Percentiles rank a stretch among this genome's conserved stretches.
Conservation (phyloP, 257 asterid genomes). For the Scutellaria barbata region DNA sequence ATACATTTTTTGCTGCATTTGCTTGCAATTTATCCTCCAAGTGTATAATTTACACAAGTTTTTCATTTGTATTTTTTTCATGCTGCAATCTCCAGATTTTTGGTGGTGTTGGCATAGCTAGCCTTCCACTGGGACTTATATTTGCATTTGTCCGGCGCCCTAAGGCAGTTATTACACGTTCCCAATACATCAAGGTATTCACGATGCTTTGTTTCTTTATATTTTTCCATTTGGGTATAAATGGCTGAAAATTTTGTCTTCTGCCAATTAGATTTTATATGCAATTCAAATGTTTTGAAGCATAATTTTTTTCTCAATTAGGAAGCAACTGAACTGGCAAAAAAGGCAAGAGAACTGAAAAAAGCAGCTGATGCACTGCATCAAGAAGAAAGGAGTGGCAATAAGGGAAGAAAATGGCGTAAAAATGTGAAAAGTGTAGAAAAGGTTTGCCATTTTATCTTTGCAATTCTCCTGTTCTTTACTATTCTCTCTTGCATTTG, state of each 20-base stretch:
- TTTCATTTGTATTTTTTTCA: constrained; percentile 28
- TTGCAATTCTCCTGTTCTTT: constrained; percentile 10
- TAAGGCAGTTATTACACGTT: constrained; percentile 91
- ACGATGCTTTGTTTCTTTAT: constrained; percentile 1
- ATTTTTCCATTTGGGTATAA: constrained; percentile 18
- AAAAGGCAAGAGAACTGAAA: constrained; percentile 83
- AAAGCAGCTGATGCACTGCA: constrained; percentile 90
- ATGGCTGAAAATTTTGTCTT: constrained; percentile 2
- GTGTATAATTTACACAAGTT: constrained; percentile 15
- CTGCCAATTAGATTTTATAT: neutral
- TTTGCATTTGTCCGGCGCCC: constrained; percentile 89
- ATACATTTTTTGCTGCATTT: constrained; percentile 16
- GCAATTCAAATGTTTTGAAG: constrained; percentile 28
- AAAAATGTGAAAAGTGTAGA: constrained; percentile 89
- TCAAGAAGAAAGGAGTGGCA: constrained; percentile 84
- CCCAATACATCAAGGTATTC: constrained; percentile 90
- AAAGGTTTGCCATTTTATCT: constrained; percentile 54
- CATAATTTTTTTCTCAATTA: constrained; percentile 38
- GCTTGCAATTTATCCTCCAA: constrained; percentile 4
- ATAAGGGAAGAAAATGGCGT: constrained; percentile 92
- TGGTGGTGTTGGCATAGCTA: constrained; percentile 95
- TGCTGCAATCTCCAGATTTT: constrained; percentile 61
- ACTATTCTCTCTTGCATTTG: constrained; percentile 19
- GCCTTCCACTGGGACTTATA: constrained; percentile 87
- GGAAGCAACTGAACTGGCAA: constrained; percentile 94